Evolutionary conservation across 345 rosid genomes (phyloP).

Genomic region (Camelina neglecta): DNA sequence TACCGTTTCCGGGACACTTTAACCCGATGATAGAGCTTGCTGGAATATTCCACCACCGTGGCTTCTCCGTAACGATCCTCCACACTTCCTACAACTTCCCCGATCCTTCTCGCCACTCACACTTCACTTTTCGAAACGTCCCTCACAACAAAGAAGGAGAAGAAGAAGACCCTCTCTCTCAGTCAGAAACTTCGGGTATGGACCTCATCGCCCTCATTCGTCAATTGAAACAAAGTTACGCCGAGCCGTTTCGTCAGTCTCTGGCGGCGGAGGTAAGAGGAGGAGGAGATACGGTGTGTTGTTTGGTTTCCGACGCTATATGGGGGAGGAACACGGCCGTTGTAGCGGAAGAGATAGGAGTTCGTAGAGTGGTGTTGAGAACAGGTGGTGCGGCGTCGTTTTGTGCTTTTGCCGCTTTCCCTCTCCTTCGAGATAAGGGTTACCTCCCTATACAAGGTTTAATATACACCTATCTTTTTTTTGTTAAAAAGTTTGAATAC

Average conservation of each 20-base stretch:
- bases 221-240: conserved; percentile 48
- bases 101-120: conserved; percentile 51
- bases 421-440: conserved; percentile 43
- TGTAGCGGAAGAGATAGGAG: conserved; percentile 52
- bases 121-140: conserved; percentile 52
- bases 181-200: background rate
- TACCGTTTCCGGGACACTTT: conserved; percentile 67
- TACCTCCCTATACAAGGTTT: conserved; percentile 46
- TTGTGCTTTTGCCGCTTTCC: conserved; percentile 35
- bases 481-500: too few species aligned
- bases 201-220: conserved; percentile 37
- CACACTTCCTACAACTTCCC: conserved; percentile 64
- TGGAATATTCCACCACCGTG: conserved; percentile 54
- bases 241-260: conserved; percentile 46
- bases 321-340: conserved; percentile 49
- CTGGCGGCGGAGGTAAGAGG: conserved; percentile 43
- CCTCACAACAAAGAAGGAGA: conserved; percentile 32
- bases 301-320: conserved; percentile 57
- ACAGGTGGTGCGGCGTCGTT: conserved; percentile 46
- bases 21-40: conserved; percentile 72
- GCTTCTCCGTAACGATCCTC: conserved; percentile 59
- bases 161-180: conserved; percentile 16
- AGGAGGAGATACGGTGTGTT: conserved; percentile 46
- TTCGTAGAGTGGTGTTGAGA: conserved; percentile 55
- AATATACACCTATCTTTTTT: background rate